Conservation (phyloP, 805 yeast genomes). For the Candida sithepensis region DNA sequence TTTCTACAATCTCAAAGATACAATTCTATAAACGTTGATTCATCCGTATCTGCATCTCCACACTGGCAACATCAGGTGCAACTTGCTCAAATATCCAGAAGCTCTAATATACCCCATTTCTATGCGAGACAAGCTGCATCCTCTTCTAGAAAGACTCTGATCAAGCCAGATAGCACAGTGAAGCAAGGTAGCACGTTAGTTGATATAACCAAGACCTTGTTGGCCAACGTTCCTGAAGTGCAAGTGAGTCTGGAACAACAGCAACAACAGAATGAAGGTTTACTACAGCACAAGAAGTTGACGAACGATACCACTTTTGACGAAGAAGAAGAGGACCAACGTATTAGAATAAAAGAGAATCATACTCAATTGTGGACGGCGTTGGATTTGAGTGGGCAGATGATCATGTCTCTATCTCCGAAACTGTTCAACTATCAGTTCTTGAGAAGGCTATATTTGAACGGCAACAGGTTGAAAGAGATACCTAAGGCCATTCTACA, state of each 20-base stretch:
- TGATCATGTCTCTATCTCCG: conserved; percentile 65
- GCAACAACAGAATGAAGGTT: conserved; percentile 33
- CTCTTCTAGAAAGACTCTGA: conserved; percentile 44
- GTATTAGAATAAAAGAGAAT: conserved; percentile 54
- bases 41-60: conserved; percentile 33
- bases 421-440: conserved; percentile 78
- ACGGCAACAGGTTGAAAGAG: conserved; percentile 71
- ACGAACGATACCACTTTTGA: conserved; percentile 34
- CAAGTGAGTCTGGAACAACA: conserved; percentile 22
- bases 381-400: conserved; percentile 88
- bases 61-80: conserved; percentile 81
- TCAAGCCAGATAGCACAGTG: conserved; percentile 36
- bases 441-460: conserved; percentile 79
- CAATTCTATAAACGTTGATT: conserved; percentile 33
- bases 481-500: conserved; percentile 68
- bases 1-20: conserved; percentile 12
- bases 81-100: conserved; percentile 67
- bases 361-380: conserved; percentile 92
- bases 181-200: conserved; percentile 31
- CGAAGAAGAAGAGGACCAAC: conserved; percentile 65
- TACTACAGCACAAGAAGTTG: conserved; percentile 35
- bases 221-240: conserved; percentile 31
- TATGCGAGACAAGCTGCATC: conserved; percentile 83
- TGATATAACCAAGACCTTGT: conserved; percentile 37
- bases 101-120: conserved; percentile 65